Evolutionary conservation across 306 rosid species (phyloP).

Genomic region (Datisca glomerata): DNA sequence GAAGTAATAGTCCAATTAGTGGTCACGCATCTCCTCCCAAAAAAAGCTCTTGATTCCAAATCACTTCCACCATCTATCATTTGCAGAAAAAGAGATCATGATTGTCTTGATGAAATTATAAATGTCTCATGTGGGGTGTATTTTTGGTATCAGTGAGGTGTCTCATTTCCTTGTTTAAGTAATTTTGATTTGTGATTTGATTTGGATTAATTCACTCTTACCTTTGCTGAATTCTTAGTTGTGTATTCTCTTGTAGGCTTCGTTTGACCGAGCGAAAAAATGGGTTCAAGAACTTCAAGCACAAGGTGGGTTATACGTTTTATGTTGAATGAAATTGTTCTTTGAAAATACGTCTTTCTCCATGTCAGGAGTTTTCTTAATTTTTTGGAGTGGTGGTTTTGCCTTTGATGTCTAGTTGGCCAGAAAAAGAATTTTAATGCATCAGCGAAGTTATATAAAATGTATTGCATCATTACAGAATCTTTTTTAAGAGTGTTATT

Average conservation of each 20-base stretch:
- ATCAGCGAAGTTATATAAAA: no score
- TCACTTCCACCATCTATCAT: no score
- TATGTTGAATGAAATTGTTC: neutral
- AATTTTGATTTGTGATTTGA: no score
- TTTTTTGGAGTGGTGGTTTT: neutral
- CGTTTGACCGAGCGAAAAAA: constrained; percentile 49
- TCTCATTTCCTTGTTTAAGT: no score
- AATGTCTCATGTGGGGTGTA: no score
- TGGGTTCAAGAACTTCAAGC: constrained; percentile 52
- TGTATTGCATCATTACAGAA: neutral
- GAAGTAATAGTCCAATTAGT: no score
- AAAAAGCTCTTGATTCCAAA: no score
- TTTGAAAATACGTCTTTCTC: neutral
- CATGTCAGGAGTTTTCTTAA: neutral
- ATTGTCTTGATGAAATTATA: no score
- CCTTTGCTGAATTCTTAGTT: neutral
- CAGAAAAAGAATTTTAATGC: neutral
- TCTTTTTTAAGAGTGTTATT: neutral
- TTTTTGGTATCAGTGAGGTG: no score
- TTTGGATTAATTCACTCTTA: neutral
- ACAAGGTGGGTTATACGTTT: constrained; percentile 25
- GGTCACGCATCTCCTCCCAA: no score
- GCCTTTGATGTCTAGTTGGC: no score
- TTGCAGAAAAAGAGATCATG: no score
- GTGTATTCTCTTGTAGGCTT: constrained; percentile 27